Evolutionary conservation across 768 basidiomycete species (phyloP).

Genomic region (Hericium alpestre): DNA sequence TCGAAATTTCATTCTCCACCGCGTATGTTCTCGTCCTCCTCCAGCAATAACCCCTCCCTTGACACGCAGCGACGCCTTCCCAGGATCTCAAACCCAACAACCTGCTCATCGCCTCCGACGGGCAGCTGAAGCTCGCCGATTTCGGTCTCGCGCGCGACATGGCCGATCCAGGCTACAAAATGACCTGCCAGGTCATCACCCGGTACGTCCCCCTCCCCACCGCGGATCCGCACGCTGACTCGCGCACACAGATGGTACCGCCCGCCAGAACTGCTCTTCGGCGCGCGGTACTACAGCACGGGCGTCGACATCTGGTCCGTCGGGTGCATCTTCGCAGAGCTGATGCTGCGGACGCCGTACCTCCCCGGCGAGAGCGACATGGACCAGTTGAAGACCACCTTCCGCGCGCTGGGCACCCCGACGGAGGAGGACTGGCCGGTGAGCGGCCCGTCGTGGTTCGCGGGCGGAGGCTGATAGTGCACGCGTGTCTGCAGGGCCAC

Average conservation of each 20-base stretch:
- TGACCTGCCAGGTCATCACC: constrained; percentile 98
- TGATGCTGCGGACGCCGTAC: constrained; percentile 93
- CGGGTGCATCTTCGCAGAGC: constrained; percentile 94
- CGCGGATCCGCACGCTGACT: not conserved
- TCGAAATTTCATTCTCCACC: constrained; percentile 84
- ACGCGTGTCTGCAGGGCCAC: constrained; percentile 53
- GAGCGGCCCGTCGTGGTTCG: constrained; percentile 17
- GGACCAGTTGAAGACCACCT: constrained; percentile 92
- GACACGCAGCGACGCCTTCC: not conserved
- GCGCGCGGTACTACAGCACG: constrained; percentile 81
- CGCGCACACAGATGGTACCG: constrained; percentile 80
- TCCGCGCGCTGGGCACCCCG: constrained; percentile 90
- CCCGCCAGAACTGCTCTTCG: constrained; percentile 89
- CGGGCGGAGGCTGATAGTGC: not conserved
- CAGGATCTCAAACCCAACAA: constrained; percentile 99
- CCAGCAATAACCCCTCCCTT: no score
- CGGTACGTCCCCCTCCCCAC: constrained; percentile 41
- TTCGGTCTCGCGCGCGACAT: constrained; percentile 97
- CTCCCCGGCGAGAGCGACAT: constrained; percentile 92
- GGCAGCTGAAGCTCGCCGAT: constrained; percentile 94
- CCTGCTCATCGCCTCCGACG: constrained; percentile 82
- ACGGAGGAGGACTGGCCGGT: constrained; percentile 98
- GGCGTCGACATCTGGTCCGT: constrained; percentile 96
- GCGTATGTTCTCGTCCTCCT: constrained; percentile 39
- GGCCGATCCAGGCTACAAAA: constrained; percentile 88